Evolutionary conservation across 2,329 filamentous ascomycete species (phyloP).

Genomic region (Drechslera avenae): DNA sequence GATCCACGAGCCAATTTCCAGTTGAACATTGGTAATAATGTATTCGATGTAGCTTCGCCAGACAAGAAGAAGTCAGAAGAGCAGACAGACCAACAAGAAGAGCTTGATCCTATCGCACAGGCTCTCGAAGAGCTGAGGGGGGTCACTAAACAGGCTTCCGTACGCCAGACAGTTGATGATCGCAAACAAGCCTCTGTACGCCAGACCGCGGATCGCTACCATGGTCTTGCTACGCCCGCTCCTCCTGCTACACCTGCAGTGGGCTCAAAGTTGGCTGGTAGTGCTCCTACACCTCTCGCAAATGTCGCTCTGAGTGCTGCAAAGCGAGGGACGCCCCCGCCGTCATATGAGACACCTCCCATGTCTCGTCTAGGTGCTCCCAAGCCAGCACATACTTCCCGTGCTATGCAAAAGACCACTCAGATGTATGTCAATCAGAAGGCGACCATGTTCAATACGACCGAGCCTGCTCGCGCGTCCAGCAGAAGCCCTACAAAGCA

Average conservation of each 20-base stretch:
- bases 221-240: conserved; percentile 85
- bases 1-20: conserved; percentile 92
- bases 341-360: conserved; percentile 75
- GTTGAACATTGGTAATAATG: conserved; percentile 92
- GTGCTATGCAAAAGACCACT: conserved; percentile 93
- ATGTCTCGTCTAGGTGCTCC: conserved; percentile 84
- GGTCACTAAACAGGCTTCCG: conserved; percentile 77
- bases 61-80: conserved; percentile 60
- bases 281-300: conserved; percentile 53
- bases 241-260: conserved; percentile 49
- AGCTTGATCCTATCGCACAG: conserved; percentile 85
- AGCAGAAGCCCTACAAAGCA: conserved; percentile 58
- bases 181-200: conserved; percentile 76
- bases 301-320: conserved; percentile 58
- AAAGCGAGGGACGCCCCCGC: conserved; percentile 78
- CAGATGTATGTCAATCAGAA: conserved; percentile 86
- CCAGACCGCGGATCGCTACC: conserved; percentile 95
- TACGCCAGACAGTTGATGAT: conserved; percentile 80
- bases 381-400: conserved; percentile 87
- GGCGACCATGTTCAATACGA: conserved; percentile 71
- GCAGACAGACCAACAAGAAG: conserved; percentile 58
- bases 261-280: conserved; percentile 48
- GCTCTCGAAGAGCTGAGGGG: conserved; percentile 92
- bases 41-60: conserved; percentile 87
- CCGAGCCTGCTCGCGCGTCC: conserved; percentile 59